Conservation (phyloP, 164 flowering plant species). For the Santalum album region DNA sequence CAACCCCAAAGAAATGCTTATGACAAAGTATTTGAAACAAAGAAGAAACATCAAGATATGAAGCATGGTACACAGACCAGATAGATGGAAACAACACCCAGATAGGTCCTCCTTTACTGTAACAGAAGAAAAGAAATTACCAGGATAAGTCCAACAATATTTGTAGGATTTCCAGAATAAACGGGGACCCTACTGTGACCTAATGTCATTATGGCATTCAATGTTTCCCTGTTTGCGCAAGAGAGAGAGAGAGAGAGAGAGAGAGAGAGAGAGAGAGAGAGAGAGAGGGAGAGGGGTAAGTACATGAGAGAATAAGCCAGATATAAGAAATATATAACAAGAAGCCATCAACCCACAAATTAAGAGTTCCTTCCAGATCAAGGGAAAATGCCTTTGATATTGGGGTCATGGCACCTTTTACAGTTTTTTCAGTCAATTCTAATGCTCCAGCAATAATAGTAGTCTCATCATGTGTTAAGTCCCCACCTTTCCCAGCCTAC, state of each 20-base stretch:
- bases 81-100: neutral
- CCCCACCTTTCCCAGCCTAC: slow-evolving; percentile 98
- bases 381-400: slow-evolving; percentile 86
- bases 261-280: too few species aligned
- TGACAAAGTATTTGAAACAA: neutral
- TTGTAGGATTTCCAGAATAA: slow-evolving; percentile 48
- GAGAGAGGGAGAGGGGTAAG: slow-evolving; percentile 3
- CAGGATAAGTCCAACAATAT: slow-evolving; percentile 78
- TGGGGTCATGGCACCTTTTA: slow-evolving; percentile 93
- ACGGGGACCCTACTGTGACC: slow-evolving; percentile 96
- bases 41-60: neutral
- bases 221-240: slow-evolving; percentile 41
- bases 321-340: slow-evolving; percentile 1
- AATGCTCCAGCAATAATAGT: slow-evolving; percentile 93
- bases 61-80: neutral
- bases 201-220: slow-evolving; percentile 67
- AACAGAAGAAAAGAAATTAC: slow-evolving; percentile 27
- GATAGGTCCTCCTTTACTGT: neutral
- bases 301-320: neutral
- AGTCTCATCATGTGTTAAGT: slow-evolving; percentile 93
- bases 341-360: slow-evolving; percentile 57
- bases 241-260: too few species aligned
- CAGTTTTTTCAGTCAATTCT: slow-evolving; percentile 87
- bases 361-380: slow-evolving; percentile 81
- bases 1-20: too few species aligned